phyloP scores from a whole-genome alignment of 345 rosid species.

The Linum tenue region DNA sequence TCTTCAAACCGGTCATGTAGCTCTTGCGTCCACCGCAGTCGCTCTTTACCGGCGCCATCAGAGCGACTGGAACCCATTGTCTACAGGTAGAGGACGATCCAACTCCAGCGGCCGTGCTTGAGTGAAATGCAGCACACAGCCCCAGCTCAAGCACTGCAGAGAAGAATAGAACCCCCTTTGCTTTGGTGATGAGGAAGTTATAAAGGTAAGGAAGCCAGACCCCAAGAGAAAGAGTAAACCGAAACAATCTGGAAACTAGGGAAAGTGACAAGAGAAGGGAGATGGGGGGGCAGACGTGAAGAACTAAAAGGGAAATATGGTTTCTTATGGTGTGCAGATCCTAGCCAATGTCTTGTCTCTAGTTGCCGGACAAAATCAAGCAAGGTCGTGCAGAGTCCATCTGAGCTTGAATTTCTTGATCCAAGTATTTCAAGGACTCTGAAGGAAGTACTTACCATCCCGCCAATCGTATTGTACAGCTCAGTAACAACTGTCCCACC shows the following conservation, averaged over 20 bases:
- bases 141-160: not conserved
- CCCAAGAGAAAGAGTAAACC: not conserved
- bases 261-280: constrained; percentile 12
- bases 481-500: not conserved
- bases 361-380: constrained; percentile 11
- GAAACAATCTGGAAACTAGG: not conserved
- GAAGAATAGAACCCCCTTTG: constrained; percentile 6
- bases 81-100: not conserved
- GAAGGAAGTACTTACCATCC: not conserved
- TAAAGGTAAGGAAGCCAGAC: not conserved
- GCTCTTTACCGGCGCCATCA: constrained; percentile 34
- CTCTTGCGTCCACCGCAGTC: constrained; percentile 42
- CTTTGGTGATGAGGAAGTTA: not conserved
- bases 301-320: constrained; percentile 13
- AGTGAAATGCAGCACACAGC: not conserved
- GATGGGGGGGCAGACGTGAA: constrained; percentile 3
- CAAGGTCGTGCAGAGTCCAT: constrained; percentile 4
- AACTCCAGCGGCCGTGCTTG: not conserved
- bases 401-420: constrained; percentile 11
- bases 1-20: constrained; percentile 40
- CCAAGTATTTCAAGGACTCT: not conserved
- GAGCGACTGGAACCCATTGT: constrained; percentile 27
- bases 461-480: not conserved
- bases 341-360: constrained; percentile 8
- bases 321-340: constrained; percentile 10